These are phyloP conservation scores for Raddia distichophylla DNA, from an alignment of 176 grass and related monocot species.

Conservation along the genomic window DNA sequence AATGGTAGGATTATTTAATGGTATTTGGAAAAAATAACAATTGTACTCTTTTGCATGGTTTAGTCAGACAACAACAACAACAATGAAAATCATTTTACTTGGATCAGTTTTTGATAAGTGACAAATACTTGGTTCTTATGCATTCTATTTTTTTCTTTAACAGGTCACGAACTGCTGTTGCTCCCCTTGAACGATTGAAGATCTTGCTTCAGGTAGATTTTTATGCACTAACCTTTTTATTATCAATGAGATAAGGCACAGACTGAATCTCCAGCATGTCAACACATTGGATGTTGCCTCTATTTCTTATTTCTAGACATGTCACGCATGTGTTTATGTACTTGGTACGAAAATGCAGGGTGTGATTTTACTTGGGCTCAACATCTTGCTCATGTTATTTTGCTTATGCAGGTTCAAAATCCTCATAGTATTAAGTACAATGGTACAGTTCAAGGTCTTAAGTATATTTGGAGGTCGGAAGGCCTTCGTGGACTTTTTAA, in stretches of 20 bases:
- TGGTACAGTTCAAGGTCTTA: conserved; percentile 95
- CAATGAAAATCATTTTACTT: neutral
- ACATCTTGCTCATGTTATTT: conserved; percentile 11
- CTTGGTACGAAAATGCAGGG: neutral
- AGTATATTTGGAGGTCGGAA: conserved; percentile 93
- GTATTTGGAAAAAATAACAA: neutral
- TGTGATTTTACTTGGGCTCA: neutral
- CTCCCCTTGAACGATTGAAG: conserved; percentile 93
- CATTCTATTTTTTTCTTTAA: neutral
- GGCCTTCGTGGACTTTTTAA: conserved; percentile 93
- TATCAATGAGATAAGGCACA: neutral
- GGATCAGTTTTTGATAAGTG: neutral
- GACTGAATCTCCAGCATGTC: neutral
- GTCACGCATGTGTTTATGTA: neutral
- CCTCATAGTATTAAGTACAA: conserved; percentile 97
- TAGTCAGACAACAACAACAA: neutral
- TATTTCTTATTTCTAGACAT: neutral
- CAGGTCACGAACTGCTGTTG: conserved; percentile 99
- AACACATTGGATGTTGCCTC: neutral
- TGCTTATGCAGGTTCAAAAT: conserved; percentile 84
- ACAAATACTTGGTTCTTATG: neutral
- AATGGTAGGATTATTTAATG: neutral
- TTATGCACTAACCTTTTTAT: conserved; percentile 4
- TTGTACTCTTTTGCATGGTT: neutral
- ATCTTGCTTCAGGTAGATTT: conserved; percentile 88